phyloP scores from a whole-genome alignment of 2,329 filamentous ascomycete species.

The Xylaria sp. region DNA sequence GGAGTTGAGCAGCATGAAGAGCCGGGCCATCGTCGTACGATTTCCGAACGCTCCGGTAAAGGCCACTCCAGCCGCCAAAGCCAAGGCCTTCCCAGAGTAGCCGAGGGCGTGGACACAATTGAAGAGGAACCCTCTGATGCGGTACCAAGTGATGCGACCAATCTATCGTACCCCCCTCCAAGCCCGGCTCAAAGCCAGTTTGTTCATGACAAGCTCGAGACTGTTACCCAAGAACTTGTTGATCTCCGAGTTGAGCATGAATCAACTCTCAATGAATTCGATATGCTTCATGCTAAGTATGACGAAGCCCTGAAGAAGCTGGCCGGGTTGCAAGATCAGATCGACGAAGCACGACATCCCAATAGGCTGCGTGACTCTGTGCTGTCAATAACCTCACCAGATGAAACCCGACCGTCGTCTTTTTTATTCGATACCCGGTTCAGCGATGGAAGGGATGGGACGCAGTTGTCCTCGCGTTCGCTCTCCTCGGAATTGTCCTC shows the following conservation, averaged over 20 bases:
- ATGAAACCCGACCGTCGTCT: slow-evolving; percentile 61
- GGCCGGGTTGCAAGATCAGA: slow-evolving; percentile 76
- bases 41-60: slow-evolving; percentile 49
- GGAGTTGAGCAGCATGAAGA: slow-evolving; percentile 36
- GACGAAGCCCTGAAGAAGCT: slow-evolving; percentile 79
- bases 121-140: slow-evolving; percentile 30
- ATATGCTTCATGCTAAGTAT: slow-evolving; percentile 80
- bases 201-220: slow-evolving; percentile 88
- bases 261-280: slow-evolving; percentile 71
- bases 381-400: slow-evolving; percentile 47
- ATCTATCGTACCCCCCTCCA: slow-evolving; percentile 42
- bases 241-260: slow-evolving; percentile 90
- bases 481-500: slow-evolving; percentile 92
- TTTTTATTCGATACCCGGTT: slow-evolving; percentile 77
- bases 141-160: slow-evolving; percentile 7
- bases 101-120: slow-evolving; percentile 34
- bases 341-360: slow-evolving; percentile 71
- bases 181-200: slow-evolving; percentile 78
- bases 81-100: slow-evolving; percentile 46
- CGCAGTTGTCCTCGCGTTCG: slow-evolving; percentile 75
- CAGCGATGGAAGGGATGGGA: slow-evolving; percentile 62
- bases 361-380: slow-evolving; percentile 50
- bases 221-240: slow-evolving; percentile 83
- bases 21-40: slow-evolving; percentile 40
- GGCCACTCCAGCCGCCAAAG: slow-evolving; percentile 51